Evolutionary conservation across 148 eudicot species (phyloP).

Genomic region (Euryodendron excelsum): DNA sequence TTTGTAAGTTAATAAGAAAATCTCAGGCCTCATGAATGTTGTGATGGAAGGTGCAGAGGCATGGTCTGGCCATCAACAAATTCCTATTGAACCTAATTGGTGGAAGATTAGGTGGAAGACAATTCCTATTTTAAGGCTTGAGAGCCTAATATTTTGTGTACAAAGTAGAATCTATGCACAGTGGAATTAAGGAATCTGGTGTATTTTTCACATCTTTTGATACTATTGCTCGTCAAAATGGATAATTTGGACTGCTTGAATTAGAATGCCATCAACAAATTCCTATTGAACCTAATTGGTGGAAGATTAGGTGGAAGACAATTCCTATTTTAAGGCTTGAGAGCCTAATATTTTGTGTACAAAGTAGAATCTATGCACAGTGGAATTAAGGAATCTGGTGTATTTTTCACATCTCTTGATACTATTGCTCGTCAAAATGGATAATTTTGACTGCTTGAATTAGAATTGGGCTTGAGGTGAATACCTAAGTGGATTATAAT

Average conservation of each 20-base stretch:
- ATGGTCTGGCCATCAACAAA: neutral
- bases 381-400: neutral
- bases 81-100: neutral
- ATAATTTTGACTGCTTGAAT: neutral
- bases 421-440: neutral
- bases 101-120: too few species aligned
- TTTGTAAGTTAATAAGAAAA: neutral
- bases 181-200: neutral
- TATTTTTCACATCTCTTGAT: neutral
- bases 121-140: neutral
- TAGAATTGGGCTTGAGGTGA: conserved; percentile 6
- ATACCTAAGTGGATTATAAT: neutral
- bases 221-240: neutral
- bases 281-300: neutral
- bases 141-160: neutral
- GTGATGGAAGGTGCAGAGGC: neutral
- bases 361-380: neutral
- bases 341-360: neutral
- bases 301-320: too few species aligned
- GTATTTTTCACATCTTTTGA: neutral
- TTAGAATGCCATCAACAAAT: neutral
- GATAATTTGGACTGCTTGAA: too few species aligned
- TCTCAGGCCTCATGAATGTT: neutral
- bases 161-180: neutral
- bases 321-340: neutral